These are phyloP conservation scores for Trichophyton mentagrophytes DNA, from an alignment of 2,329 filamentous ascomycete species.

Conservation along the genomic window DNA sequence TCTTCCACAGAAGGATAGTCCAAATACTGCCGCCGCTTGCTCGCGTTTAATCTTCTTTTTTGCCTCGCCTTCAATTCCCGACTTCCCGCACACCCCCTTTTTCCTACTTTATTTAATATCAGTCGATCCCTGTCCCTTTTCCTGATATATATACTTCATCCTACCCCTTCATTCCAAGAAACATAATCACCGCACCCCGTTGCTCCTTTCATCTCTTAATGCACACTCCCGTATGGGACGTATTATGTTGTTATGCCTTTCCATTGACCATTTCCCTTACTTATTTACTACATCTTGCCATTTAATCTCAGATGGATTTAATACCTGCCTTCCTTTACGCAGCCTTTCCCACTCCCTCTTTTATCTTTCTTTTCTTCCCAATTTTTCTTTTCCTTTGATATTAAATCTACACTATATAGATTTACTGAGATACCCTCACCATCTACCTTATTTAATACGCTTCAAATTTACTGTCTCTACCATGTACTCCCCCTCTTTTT, in stretches of 20 bases:
- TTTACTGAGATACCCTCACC: neutral
- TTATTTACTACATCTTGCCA: neutral
- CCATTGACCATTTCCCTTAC: neutral
- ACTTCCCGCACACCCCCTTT: neutral
- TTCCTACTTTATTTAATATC: neutral
- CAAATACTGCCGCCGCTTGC: neutral
- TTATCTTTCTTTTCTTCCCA: neutral
- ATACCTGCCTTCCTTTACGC: neutral
- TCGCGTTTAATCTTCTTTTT: neutral
- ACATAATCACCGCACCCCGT: neutral
- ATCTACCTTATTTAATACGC: neutral
- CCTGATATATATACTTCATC: neutral
- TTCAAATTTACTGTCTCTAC: neutral
- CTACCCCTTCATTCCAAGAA: neutral
- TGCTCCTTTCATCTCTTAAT: neutral
- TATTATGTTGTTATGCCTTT: slow-evolving; percentile 2
- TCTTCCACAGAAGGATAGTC: neutral
- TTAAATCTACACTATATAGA: neutral
- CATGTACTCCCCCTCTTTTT: neutral
- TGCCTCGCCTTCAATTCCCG: neutral
- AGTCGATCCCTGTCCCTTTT: neutral
- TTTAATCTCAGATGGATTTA: neutral
- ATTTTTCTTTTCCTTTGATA: neutral
- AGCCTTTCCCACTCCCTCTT: neutral
- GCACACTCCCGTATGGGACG: slow-evolving; percentile 1